Evolutionary conservation across 202 grass and related monocot species (phyloP).

Genomic region (Setaria viridis): DNA sequence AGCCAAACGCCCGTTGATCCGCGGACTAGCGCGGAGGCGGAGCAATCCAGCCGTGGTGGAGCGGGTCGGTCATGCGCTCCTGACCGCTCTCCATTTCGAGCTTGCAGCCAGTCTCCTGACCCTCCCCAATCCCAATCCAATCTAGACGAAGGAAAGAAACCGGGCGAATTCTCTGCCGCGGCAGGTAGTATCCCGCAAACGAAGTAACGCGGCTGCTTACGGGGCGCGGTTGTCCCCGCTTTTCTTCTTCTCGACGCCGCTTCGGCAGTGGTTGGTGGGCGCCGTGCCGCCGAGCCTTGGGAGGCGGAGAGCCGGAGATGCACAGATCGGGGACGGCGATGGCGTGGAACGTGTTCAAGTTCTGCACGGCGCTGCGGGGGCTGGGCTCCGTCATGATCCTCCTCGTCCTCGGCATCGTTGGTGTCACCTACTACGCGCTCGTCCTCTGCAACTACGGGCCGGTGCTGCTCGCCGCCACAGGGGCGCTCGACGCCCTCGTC

Average conservation of each 20-base stretch:
- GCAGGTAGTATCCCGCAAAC: background rate
- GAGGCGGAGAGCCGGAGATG: constrained; percentile 45
- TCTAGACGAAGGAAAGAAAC: background rate
- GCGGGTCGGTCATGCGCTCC: too few relatives aligned
- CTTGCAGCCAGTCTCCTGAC: background rate
- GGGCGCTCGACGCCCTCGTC: constrained; percentile 45
- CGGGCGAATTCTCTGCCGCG: background rate
- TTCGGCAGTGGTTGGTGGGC: constrained; percentile 16
- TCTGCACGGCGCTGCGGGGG: constrained; percentile 88
- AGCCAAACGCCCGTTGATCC: too few relatives aligned
- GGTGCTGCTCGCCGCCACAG: constrained; percentile 49
- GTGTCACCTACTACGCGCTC: constrained; percentile 85
- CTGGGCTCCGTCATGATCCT: constrained; percentile 81
- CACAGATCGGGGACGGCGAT: constrained; percentile 87
- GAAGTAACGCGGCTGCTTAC: background rate
- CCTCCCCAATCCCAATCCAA: background rate
- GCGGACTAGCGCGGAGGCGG: background rate
- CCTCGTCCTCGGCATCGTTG: constrained; percentile 70
- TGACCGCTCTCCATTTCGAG: too few relatives aligned
- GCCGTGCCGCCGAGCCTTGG: constrained; percentile 34
- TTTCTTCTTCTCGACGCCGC: background rate
- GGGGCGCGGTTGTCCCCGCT: background rate
- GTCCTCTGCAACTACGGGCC: constrained; percentile 92
- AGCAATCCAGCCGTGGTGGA: background rate
- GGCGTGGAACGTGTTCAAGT: constrained; percentile 97